Base-by-base conservation (phyloP, 1,139 yeast species). In the Pichia sp. region DNA sequence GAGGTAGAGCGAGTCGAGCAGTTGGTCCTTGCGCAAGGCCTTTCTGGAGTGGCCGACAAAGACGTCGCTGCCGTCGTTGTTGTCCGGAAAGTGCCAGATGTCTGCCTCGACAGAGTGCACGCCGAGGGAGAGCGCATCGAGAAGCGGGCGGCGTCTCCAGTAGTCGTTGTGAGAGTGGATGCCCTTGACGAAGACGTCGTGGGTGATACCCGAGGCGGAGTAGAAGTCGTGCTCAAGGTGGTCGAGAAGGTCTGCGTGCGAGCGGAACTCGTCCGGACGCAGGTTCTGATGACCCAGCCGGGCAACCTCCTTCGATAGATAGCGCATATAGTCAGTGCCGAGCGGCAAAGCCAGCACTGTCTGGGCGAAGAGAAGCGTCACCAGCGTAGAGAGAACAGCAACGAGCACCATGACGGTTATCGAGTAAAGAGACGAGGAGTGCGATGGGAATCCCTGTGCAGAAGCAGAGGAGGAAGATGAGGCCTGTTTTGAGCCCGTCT, bases 101-200 rank as follows among this genome's bases (percentile, higher is more conserved):
- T 87, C 95, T 29, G 87, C 86, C 67, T 87, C 93, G 8, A 85
- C 77, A 51, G 89, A 81, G 50, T 75, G 75, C 30, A 80, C 77
- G 1, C 92, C 93, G 33, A 71, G 68, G 14, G 75, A 71, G 41
- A 85, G 67, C 0, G 91, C 92, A 57, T 83, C 85, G 55, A 80
- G 74, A 9, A 87, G 71, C 0, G 93, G 93, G 5, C 72, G 66
- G 2, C 67, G 60, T 60, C 92, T 72, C 90, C 89, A 84, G 67
- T 87, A 87, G 65, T 87, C 93, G 64, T 86, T 87, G 65, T 87
- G 93, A 0, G 90, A 83, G 63, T 86, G 93, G 24, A 85, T 73
- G 7, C 58, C 55, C 42, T 62, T 64, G 17, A 66, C 61, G 8
- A 57, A 52, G 1, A 58, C 59, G 44, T 66, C 61, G 20, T 59